These are phyloP conservation scores for Boletus sp. DNA, from an alignment of 768 basidiomycete species.

Conservation along the genomic window DNA sequence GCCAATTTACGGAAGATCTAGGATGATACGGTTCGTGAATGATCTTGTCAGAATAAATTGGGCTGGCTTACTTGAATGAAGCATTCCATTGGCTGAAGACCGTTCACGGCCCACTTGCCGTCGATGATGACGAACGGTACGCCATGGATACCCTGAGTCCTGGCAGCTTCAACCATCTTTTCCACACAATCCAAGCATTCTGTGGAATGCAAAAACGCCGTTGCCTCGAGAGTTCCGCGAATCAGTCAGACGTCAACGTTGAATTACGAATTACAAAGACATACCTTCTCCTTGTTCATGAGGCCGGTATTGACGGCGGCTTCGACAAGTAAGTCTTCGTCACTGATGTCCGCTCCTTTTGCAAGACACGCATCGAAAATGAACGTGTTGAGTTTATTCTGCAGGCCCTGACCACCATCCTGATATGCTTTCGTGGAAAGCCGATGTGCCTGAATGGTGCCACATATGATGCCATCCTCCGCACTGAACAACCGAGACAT, in stretches of 20 bases:
- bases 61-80: conserved; percentile 32
- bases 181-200: conserved; percentile 38
- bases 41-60: not conserved
- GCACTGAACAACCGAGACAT: conserved; percentile 21
- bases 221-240: conserved; percentile 25
- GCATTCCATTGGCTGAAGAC: conserved; percentile 40
- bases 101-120: conserved; percentile 42
- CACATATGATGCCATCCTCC: conserved; percentile 36
- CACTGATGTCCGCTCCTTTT: conserved; percentile 33
- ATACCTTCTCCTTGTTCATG: conserved; percentile 35
- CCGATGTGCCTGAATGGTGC: conserved; percentile 41
- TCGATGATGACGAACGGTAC: conserved; percentile 51
- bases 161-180: conserved; percentile 37
- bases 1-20: conserved; percentile 32
- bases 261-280: not conserved
- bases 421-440: conserved; percentile 40
- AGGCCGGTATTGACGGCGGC: conserved; percentile 36
- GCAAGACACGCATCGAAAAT: conserved; percentile 41
- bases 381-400: conserved; percentile 33
- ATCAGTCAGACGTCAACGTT: not conserved
- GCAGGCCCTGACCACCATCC: conserved; percentile 36
- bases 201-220: conserved; percentile 37
- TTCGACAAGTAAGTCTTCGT: conserved; percentile 32
- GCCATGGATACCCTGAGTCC: conserved; percentile 42
- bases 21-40: not conserved